phyloP scores from a whole-genome alignment of 2,329 filamentous ascomycete species.

The Scopulariopsis brevicaulis region DNA sequence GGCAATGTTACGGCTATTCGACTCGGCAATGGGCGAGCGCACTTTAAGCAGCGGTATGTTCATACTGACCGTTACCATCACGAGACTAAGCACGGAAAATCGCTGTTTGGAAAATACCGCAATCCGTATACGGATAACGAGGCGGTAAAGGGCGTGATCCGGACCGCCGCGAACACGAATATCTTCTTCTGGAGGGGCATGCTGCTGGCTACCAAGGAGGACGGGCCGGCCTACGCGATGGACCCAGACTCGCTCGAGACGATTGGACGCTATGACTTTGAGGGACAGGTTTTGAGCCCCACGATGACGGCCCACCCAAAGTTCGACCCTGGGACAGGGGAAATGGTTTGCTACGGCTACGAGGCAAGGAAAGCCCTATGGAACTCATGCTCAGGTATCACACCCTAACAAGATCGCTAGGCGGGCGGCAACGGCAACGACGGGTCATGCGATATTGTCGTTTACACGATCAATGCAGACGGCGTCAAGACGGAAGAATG shows the following conservation, averaged over 20 bases:
- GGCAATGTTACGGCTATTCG: conserved; percentile 23
- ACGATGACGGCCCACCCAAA: conserved; percentile 31
- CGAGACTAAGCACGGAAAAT: conserved; percentile 19
- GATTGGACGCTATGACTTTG: conserved; percentile 26
- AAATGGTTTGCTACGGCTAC: conserved; percentile 27
- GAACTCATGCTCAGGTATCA: not conserved
- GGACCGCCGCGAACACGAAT: conserved; percentile 37
- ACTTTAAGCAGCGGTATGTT: conserved; percentile 22
- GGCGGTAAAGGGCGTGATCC: conserved; percentile 12
- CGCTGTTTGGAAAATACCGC: conserved; percentile 23
- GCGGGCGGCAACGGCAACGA: conserved; percentile 9
- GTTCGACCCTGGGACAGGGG: conserved; percentile 24
- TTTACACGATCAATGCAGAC: conserved; percentile 16
- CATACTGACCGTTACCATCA: conserved; percentile 24
- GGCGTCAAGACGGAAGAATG: conserved; percentile 18
- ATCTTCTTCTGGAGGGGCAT: conserved; percentile 34
- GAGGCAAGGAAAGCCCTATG: conserved; percentile 20
- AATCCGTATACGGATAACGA: conserved; percentile 26
- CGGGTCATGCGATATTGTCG: conserved; percentile 23
- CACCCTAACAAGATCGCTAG: not conserved
- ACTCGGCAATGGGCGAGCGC: conserved; percentile 17
- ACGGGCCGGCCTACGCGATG: conserved; percentile 26
- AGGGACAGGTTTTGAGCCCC: conserved; percentile 22
- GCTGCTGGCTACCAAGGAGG: conserved; percentile 36
- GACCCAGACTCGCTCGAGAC: conserved; percentile 28